These are phyloP conservation scores for Grifola frondosa DNA, from an alignment of 1,284 basidiomycete genomes.

Conservation along the genomic window DNA sequence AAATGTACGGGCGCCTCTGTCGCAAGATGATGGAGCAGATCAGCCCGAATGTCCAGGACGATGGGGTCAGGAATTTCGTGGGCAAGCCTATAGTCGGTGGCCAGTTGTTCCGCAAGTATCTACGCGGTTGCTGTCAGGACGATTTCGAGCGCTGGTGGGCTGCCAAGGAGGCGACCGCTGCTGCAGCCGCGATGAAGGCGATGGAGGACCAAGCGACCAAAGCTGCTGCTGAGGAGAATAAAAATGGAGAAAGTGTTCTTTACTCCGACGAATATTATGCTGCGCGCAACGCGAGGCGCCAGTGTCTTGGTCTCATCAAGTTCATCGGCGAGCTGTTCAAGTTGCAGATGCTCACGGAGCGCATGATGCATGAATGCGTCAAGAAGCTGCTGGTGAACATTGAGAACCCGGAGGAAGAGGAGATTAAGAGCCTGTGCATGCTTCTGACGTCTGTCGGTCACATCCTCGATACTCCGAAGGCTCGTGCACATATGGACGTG, in stretches of 20 bases:
- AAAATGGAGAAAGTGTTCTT: constrained; percentile 63
- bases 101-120: constrained; percentile 79
- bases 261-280: constrained; percentile 97
- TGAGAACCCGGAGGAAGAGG: constrained; percentile 94
- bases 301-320: constrained; percentile 94
- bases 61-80: constrained; percentile 75
- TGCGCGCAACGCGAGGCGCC: constrained; percentile 95
- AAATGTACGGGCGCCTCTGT: constrained; percentile 96
- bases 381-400: constrained; percentile 92
- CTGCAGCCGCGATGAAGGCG: constrained; percentile 32
- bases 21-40: constrained; percentile 80
- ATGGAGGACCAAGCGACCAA: constrained; percentile 59
- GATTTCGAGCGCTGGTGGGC: constrained; percentile 91
- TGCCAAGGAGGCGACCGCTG: constrained; percentile 61
- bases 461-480: constrained; percentile 78
- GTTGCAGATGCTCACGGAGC: constrained; percentile 59
- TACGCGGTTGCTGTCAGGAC: constrained; percentile 68
- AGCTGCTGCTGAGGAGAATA: no score
- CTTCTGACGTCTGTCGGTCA: constrained; percentile 87
- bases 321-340: constrained; percentile 99
- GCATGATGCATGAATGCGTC: constrained; percentile 89
- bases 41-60: constrained; percentile 84
- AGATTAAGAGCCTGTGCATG: constrained; percentile 94
- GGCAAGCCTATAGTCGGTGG: constrained; percentile 88
- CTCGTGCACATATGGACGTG: constrained; percentile 83